Base-by-base conservation (phyloP, 2,329 filamentous ascomycete genomes). In the Penicillium expansum region DNA sequence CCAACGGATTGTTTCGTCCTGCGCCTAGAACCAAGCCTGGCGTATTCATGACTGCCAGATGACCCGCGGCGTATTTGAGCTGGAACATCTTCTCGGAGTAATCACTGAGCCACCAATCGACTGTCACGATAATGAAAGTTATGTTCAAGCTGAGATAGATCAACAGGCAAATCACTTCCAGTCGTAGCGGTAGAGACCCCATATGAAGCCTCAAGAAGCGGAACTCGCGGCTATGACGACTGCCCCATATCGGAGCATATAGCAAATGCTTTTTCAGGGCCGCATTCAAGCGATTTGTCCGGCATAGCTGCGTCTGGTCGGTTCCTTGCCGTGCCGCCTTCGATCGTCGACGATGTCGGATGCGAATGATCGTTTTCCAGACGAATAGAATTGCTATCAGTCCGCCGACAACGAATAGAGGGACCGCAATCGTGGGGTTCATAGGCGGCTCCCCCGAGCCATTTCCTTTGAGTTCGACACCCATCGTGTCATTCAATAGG, bases 1-100 rank as follows among this genome's bases (percentile, higher is more conserved):
- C 95, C 52, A 96, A 80, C 3, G 91, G 91, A 75, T 97, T 97
- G 79, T 97, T 97, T 67, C 93, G 88, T 33, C 91, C 87, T 18
- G 91, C 92, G 58, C 96, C 84, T 62, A 97, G 83, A 65, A 97
- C 82, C 47, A 96, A 84, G 3, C 91, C 91, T 11, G 97, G 85
- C 80, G 96, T 87, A 77, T 96, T 97, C 71, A 95, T 84, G 9
- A 91, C 81, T 4, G 92, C 86, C 59, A 97, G 80, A 6, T 89
- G 88, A 38, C 93, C 93, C 5, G 88, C 88, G 47, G 92, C 85
- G 43, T 92, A 92, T 68, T 93, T 88, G 42, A 96, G 79, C 47
- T 73, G 69, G 43, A 67, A 73, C 63, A 72, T 66, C 55, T 67
- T 65, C 52, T 67, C 63, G 7, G 66, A 51, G 30, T 66, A 72